Evolutionary conservation across 2,329 filamentous ascomycete species (phyloP).

Genomic region (Phialocephala sp.): DNA sequence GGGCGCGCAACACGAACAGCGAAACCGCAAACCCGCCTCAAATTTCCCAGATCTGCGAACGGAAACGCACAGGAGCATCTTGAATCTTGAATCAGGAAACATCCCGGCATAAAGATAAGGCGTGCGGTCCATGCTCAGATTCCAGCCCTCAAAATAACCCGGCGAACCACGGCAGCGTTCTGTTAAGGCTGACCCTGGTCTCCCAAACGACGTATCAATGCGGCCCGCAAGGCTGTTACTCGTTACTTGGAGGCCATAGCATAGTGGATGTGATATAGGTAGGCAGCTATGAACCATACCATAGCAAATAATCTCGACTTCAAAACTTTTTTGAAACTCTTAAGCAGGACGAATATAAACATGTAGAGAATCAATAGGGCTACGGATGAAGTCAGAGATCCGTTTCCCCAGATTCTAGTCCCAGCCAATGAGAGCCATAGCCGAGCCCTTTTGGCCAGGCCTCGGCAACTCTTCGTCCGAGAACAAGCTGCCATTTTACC

Average conservation of each 20-base stretch:
- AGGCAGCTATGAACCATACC: background rate
- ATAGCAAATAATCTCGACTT: background rate
- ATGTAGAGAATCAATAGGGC: background rate
- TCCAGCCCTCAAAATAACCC: background rate
- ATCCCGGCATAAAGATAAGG: background rate
- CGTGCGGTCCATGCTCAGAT: background rate
- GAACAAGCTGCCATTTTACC: background rate
- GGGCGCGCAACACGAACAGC: background rate
- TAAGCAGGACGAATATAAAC: background rate
- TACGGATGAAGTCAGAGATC: constrained; percentile 1
- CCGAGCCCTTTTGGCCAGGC: constrained; percentile 5
- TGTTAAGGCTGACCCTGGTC: constrained; percentile 6
- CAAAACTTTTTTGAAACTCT: constrained; percentile 11
- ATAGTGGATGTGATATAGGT: background rate
- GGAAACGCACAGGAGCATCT: background rate
- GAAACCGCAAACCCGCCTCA: background rate
- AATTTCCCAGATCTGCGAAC: constrained; percentile 1
- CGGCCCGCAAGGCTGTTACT: background rate
- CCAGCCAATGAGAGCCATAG: constrained; percentile 6
- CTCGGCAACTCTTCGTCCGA: constrained; percentile 8
- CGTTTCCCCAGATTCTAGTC: constrained; percentile 9
- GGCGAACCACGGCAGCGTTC: constrained; percentile 1
- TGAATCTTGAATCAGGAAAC: constrained; percentile 2
- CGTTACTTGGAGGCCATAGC: background rate
- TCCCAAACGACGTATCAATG: constrained; percentile 4